Evolutionary conservation across 1,284 basidiomycete species (phyloP).

Genomic region (Boletellus sp.): DNA sequence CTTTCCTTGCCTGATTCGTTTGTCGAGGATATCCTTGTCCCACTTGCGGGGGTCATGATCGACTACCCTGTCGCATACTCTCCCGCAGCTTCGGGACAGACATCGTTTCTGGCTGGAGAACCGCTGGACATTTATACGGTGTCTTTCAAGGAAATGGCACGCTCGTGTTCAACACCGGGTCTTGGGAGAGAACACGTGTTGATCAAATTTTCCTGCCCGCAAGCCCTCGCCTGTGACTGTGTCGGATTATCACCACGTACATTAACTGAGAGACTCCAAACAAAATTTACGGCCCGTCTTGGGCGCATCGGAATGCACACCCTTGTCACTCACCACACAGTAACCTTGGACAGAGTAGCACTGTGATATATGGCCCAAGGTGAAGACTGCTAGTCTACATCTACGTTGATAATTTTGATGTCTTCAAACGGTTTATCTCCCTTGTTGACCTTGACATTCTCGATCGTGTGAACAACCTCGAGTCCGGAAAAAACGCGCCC

Average conservation of each 20-base stretch:
- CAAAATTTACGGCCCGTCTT: slow-evolving; percentile 24
- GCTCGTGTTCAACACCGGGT: neutral
- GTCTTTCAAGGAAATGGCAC: slow-evolving; percentile 12
- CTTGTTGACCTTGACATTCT: slow-evolving; percentile 78
- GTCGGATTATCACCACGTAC: slow-evolving; percentile 17
- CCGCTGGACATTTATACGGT: slow-evolving; percentile 49
- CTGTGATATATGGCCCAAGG: slow-evolving; percentile 26
- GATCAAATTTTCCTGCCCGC: slow-evolving; percentile 44
- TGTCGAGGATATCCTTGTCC: slow-evolving; percentile 33
- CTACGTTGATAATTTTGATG: slow-evolving; percentile 82
- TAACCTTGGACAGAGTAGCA: slow-evolving; percentile 40
- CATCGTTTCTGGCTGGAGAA: slow-evolving; percentile 40
- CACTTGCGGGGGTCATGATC: slow-evolving; percentile 51
- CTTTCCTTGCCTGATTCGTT: slow-evolving; percentile 28
- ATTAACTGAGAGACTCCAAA: slow-evolving; percentile 20
- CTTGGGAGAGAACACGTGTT: slow-evolving; percentile 25
- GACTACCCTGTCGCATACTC: slow-evolving; percentile 58
- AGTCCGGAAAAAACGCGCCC: slow-evolving; percentile 80
- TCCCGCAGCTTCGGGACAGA: slow-evolving; percentile 35
- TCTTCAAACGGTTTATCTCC: slow-evolving; percentile 86
- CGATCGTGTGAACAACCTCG: slow-evolving; percentile 83
- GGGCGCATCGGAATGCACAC: slow-evolving; percentile 9
- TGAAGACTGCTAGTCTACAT: slow-evolving; percentile 48
- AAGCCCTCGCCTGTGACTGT: slow-evolving; percentile 17
- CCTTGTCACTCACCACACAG: slow-evolving; percentile 29